Evolutionary conservation across 176 grass and related monocot species (phyloP).

Genomic region (Aegilops sharonensis): DNA sequence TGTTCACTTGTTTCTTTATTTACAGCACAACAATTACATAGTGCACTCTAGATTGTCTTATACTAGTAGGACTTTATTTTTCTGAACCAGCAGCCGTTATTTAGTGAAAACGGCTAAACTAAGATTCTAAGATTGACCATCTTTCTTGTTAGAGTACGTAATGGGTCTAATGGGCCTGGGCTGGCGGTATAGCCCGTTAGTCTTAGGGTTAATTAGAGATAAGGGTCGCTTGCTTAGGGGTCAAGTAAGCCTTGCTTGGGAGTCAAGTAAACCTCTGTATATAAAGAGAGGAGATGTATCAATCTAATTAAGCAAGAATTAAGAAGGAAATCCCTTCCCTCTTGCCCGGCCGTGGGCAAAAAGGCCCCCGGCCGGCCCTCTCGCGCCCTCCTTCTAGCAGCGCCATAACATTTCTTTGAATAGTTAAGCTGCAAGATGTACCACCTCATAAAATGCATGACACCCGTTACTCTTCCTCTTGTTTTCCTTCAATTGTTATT

Average conservation of each 20-base stretch:
- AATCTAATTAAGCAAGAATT: no score
- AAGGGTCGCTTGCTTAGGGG: no score
- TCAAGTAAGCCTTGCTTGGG: no score
- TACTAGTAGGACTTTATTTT: not conserved
- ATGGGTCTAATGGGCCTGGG: no score
- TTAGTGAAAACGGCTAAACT: not conserved
- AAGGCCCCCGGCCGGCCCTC: no score
- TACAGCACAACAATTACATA: not conserved
- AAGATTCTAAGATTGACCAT: not conserved
- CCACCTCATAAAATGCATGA: not conserved
- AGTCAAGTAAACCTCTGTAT: no score
- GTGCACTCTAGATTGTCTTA: not conserved
- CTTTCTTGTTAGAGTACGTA: not conserved
- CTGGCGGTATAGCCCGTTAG: no score
- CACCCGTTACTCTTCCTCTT: not conserved
- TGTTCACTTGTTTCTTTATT: not conserved
- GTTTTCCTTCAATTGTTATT: not conserved
- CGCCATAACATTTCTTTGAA: not conserved
- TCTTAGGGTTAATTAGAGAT: no score
- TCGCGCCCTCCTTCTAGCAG: no score
- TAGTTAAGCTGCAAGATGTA: not conserved
- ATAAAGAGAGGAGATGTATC: no score
- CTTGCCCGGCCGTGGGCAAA: no score
- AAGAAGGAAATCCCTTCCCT: no score
- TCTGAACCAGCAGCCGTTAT: conserved; percentile 18